Conservation (phyloP, 208 protist species). For the Trypanosoma grayi region DNA sequence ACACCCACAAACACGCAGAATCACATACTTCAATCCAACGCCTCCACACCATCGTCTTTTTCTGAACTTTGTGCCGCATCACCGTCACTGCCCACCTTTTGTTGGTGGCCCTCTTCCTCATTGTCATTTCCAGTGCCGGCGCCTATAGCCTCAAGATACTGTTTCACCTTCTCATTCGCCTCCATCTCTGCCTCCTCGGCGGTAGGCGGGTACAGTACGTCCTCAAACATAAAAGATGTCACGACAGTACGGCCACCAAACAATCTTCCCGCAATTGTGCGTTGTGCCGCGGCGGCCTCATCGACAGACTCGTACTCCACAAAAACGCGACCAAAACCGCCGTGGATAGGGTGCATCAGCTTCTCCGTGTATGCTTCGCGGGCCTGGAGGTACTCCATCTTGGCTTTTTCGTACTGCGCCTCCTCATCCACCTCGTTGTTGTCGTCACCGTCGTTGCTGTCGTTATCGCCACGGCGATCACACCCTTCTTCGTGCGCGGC, state of each 20-base stretch:
- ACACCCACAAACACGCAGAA: background rate
- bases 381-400: constrained; percentile 44
- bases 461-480: constrained; percentile 13
- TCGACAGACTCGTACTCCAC: constrained; percentile 86
- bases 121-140: constrained; percentile 10
- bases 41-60: background rate
- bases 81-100: background rate
- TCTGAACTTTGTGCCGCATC: background rate
- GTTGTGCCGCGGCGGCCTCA: constrained; percentile 79
- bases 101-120: constrained; percentile 19
- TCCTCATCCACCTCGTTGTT: constrained; percentile 32
- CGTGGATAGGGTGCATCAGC: constrained; percentile 80
- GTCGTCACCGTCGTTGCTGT: constrained; percentile 17
- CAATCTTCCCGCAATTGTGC: constrained; percentile 73
- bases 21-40: background rate
- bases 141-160: constrained; percentile 21
- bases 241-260: constrained; percentile 87
- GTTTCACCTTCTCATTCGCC: constrained; percentile 29
- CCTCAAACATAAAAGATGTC: constrained; percentile 88
- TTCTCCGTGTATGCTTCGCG: constrained; percentile 55
- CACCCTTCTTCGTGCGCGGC: background rate
- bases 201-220: constrained; percentile 45
- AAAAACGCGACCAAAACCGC: constrained; percentile 82
- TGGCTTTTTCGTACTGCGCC: constrained; percentile 46
- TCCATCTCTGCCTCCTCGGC: constrained; percentile 23